Evolutionary conservation across 1,284 basidiomycete species (phyloP).

Genomic region (Tetrapyrgos nigripes): DNA sequence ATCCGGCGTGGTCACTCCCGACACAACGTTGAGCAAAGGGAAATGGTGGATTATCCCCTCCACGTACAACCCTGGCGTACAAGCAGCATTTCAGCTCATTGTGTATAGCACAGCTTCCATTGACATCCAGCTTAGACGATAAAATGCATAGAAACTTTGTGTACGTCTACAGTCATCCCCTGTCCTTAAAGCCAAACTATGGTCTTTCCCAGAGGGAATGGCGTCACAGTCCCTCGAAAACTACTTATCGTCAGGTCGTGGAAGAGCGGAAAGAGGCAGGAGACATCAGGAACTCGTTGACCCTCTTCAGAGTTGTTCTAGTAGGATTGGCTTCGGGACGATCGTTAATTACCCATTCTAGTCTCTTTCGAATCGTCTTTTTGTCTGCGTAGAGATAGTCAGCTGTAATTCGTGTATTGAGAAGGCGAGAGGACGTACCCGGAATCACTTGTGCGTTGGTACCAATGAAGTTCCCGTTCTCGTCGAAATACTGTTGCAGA

Average conservation of each 20-base stretch:
- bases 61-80: constrained; percentile 68
- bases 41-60: constrained; percentile 79
- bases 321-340: constrained; percentile 78
- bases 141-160: background rate
- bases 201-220: background rate
- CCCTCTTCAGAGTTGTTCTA: constrained; percentile 74
- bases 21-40: constrained; percentile 58
- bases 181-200: background rate
- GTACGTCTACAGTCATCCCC: background rate
- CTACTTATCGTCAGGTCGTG: background rate
- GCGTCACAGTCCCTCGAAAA: too few relatives aligned
- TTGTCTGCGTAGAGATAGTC: constrained; percentile 46
- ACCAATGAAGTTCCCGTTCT: constrained; percentile 46
- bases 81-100: constrained; percentile 64
- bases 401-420: background rate
- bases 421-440: constrained; percentile 18
- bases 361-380: constrained; percentile 62
- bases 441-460: constrained; percentile 8
- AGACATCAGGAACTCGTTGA: constrained; percentile 79
- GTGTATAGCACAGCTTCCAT: constrained; percentile 55
- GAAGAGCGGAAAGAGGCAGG: constrained; percentile 4
- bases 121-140: background rate
- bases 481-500: constrained; percentile 64
- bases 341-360: constrained; percentile 84
- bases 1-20: constrained; percentile 71